A percentile compares a stretch with the other conserved stretches of the same genome.
These are phyloP conservation scores for Astrothelium subdiscretum DNA, from an alignment of 495 filamentous ascomycete genomes.

Conservation along the genomic window DNA sequence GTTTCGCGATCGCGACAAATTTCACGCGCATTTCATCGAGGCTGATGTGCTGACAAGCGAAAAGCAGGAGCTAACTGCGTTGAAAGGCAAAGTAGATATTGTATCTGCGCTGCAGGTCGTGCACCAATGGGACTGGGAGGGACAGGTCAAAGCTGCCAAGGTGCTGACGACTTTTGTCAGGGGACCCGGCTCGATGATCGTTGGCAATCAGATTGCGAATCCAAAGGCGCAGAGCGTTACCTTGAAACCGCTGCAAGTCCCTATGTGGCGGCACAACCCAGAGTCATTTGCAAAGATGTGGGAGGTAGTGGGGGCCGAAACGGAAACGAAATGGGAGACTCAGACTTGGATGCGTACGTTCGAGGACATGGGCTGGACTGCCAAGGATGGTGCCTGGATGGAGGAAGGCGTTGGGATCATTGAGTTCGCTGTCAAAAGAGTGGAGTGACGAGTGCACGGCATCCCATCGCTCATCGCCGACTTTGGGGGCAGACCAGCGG, in stretches of 20 bases:
- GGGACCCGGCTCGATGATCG: constrained; percentile 8
- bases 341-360: neutral
- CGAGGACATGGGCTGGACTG: neutral
- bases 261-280: constrained; percentile 1
- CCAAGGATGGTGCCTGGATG: constrained; percentile 1
- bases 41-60: constrained; percentile 17
- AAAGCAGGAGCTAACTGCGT: constrained; percentile 2
- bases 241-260: neutral
- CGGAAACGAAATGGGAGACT: constrained; percentile 3
- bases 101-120: constrained; percentile 20
- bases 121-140: constrained; percentile 28
- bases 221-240: neutral
- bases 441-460: neutral
- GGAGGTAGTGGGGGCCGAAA: neutral
- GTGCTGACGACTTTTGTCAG: neutral
- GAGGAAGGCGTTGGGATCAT: neutral
- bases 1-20: constrained; percentile 23
- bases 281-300: constrained; percentile 1
- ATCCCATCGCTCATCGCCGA: neutral
- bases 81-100: constrained; percentile 21
- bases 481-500: neutral
- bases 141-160: constrained; percentile 19
- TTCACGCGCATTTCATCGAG: constrained; percentile 16
- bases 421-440: constrained; percentile 3
- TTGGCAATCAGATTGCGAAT: constrained; percentile 10